phyloP scores from a whole-genome alignment of 257 asterid genomes.

The Nicotiana paniculata region DNA sequence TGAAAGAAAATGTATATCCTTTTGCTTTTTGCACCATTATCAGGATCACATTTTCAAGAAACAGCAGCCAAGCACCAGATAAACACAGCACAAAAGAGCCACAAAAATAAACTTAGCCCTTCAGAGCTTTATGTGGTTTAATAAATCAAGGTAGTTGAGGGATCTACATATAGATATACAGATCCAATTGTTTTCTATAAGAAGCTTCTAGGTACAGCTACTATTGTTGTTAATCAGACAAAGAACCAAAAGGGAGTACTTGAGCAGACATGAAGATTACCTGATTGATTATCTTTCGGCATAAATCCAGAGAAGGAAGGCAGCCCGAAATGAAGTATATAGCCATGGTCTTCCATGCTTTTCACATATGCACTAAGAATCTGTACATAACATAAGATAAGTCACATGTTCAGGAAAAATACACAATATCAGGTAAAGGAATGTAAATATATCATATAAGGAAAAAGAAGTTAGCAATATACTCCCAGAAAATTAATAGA shows the following conservation, averaged over 20 bases:
- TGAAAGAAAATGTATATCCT: background rate
- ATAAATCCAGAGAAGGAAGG: constrained; percentile 72
- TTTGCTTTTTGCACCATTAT: background rate
- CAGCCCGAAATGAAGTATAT: constrained; percentile 72
- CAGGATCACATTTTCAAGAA: background rate
- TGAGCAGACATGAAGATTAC: constrained; percentile 29
- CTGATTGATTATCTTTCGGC: constrained; percentile 51
- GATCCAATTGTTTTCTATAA: background rate
- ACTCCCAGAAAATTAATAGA: background rate
- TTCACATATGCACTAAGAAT: constrained; percentile 77
- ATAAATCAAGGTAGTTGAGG: background rate
- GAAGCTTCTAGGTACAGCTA: background rate
- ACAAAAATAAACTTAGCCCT: background rate
- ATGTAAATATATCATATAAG: background rate
- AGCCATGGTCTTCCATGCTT: constrained; percentile 97
- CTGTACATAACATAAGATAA: constrained; percentile 30
- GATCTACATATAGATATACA: background rate
- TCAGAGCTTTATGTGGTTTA: background rate
- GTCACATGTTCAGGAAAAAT: background rate
- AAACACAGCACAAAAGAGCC: background rate
- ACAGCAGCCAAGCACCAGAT: background rate
- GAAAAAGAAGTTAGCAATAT: background rate
- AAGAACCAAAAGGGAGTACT: background rate
- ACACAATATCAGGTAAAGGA: background rate
- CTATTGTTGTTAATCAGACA: background rate